These are phyloP conservation scores for Berkeleyomyces rouxiae DNA, from an alignment of 2,329 filamentous ascomycete species.

Conservation along the genomic window DNA sequence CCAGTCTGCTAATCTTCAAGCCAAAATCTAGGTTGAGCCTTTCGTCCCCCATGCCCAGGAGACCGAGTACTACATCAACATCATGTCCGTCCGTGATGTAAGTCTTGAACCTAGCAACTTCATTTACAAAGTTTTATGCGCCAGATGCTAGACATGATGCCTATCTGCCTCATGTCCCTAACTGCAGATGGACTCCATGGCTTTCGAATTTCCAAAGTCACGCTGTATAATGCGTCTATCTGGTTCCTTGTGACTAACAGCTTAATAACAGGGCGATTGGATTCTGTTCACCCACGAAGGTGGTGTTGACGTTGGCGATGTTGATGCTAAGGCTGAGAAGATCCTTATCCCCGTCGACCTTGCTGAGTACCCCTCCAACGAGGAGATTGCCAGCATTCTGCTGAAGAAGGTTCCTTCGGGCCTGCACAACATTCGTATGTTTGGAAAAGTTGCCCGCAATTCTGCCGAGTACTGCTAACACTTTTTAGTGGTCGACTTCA, in stretches of 20 bases:
- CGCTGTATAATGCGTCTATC: background rate
- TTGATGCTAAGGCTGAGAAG: slow-evolving; percentile 98
- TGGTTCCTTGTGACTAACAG: slow-evolving; percentile 19
- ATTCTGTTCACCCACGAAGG: slow-evolving; percentile 99
- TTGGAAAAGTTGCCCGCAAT: background rate
- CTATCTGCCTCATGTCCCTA: no score
- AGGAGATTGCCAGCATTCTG: slow-evolving; percentile 70
- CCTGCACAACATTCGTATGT: slow-evolving; percentile 67
- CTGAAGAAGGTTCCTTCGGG: slow-evolving; percentile 89
- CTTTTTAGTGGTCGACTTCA: slow-evolving; percentile 73
- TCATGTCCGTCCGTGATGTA: slow-evolving; percentile 99
- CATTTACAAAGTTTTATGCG: background rate
- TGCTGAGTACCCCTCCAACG: slow-evolving; percentile 85
- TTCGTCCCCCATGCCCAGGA: slow-evolving; percentile 91
- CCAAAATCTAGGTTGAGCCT: slow-evolving; percentile 48
- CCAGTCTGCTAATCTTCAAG: background rate
- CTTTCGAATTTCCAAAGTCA: background rate
- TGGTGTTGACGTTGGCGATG: slow-evolving; percentile 98
- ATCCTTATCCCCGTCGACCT: slow-evolving; percentile 93
- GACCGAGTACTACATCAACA: slow-evolving; percentile 99
- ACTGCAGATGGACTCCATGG: no score
- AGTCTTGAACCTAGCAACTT: slow-evolving; percentile 27
- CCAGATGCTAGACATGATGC: background rate
- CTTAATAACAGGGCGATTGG: slow-evolving; percentile 67
- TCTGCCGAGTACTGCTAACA: background rate